Conservation (phyloP, 2,329 filamentous ascomycete genomes). For the Aspergillus felis region DNA sequence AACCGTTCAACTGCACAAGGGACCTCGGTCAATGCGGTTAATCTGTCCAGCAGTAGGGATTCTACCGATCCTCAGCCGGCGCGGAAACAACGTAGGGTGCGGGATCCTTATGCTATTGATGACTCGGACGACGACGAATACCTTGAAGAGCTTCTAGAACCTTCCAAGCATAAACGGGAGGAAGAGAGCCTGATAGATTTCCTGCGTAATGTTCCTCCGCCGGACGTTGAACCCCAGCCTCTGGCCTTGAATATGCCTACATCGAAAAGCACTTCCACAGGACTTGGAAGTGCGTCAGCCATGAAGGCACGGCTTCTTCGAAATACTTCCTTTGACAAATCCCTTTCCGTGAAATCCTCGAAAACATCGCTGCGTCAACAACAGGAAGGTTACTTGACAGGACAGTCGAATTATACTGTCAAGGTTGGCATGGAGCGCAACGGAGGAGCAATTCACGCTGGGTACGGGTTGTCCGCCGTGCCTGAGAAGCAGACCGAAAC, state of each 20-base stretch:
- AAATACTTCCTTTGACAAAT: constrained; percentile 25
- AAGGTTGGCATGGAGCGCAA: constrained; percentile 38
- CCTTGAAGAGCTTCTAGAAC: constrained; percentile 53
- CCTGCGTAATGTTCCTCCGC: constrained; percentile 43
- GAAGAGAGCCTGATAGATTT: constrained; percentile 49
- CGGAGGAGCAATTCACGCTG: constrained; percentile 9
- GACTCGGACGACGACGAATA: constrained; percentile 62
- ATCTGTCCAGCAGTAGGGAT: constrained; percentile 5
- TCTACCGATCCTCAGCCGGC: constrained; percentile 54
- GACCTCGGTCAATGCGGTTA: constrained; percentile 17
- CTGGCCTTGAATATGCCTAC: constrained; percentile 19
- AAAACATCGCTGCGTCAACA: constrained; percentile 32
- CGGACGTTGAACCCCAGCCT: constrained; percentile 31
- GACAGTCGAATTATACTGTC: constrained; percentile 33
- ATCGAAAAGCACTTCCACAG: constrained; percentile 14
- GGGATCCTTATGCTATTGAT: constrained; percentile 93
- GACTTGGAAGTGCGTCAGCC: constrained; percentile 15
- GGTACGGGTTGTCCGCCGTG: constrained; percentile 18
- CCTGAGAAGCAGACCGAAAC: constrained; percentile 45
- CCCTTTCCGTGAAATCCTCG: constrained; percentile 28
- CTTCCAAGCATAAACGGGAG: constrained; percentile 33
- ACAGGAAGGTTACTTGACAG: constrained; percentile 24
- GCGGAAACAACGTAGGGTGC: constrained; percentile 72
- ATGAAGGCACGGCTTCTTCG: constrained; percentile 37
- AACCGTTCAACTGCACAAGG: constrained; percentile 26